phyloP scores from a whole-genome alignment of 192 early-diverging fungal genomes.

The Cetraspora pellucida region DNA sequence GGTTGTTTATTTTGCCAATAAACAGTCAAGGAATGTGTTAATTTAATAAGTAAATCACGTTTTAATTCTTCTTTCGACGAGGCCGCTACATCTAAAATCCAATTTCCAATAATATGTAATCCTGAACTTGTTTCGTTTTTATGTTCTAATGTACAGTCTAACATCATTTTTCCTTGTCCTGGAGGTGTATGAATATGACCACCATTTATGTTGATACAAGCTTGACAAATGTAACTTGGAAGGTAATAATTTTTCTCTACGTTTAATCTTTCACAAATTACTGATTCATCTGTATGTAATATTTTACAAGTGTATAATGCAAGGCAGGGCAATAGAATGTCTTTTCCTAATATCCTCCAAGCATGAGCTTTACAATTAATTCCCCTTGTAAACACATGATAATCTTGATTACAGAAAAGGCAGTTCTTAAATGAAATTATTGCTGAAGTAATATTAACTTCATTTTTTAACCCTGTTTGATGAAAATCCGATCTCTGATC shows the following conservation, averaged over 20 bases:
- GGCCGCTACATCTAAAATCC: not conserved
- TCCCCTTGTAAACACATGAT: not conserved
- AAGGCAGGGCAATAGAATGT: not conserved
- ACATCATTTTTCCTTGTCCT: not conserved
- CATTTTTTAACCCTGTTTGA: not conserved
- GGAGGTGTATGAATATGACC: not conserved
- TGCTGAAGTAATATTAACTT: not conserved
- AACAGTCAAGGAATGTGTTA: not conserved
- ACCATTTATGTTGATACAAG: not conserved
- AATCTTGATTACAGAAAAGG: not conserved
- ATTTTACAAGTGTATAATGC: not conserved
- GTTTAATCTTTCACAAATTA: not conserved
- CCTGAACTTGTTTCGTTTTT: not conserved
- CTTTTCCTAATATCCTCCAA: not conserved
- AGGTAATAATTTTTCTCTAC: not conserved
- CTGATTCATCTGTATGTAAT: not conserved
- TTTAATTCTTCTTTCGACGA: not conserved
- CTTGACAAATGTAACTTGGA: not conserved
- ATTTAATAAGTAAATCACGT: not conserved
- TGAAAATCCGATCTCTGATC: not conserved
- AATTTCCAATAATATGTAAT: not conserved
- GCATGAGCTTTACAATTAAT: not conserved
- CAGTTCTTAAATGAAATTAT: not conserved
- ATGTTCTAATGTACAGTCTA: not conserved
- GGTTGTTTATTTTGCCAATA: not conserved